Evolutionary conservation across 768 basidiomycete species (phyloP), one percentile per base, ranked within the genome.

Genomic region (Termitomyces sp.): DNA sequence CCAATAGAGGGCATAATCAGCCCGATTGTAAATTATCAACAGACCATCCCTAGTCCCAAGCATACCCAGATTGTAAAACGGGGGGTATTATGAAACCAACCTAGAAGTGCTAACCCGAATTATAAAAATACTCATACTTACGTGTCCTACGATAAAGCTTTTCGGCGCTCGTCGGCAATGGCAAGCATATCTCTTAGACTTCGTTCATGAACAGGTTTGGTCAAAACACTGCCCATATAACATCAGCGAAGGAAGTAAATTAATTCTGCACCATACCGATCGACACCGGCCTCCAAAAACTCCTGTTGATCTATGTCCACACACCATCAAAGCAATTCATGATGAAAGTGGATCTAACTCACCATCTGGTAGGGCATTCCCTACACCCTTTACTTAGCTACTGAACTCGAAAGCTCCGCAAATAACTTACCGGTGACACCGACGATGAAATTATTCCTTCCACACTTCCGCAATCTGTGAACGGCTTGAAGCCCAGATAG

Each of bases 171-270:
- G 41, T 78, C 76, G 37, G 81, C 81, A 44, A 71, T 63, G 24
- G 73, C 63, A n/a, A 82, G 65, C 55, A 79, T 75, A 41, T 77
- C 74, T 63, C 72, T 66, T 26, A 82, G 68, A 58, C 73, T 77
- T 55, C 74, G 78, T 71, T 90, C 88, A 24, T 86, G 76, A 2
- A 92, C 90, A 0, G 91, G 90, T 71, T 92, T 92, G 47, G 88
- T 91, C 59, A 92, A 70, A 16, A 92, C 83, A 52, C 88, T 90
- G 55, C 14, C 58, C 56, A 29, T 48, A 22, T 18, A 56, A 5
- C 60, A 59, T 63, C 53, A 49, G 53, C 27, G 47, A 48, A n/a
- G 2, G 26, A 55, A 51, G 22, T 29, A 2, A 10, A n/a, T 42
- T 32, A 34, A 13, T 46, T 46, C 59, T 31, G 20, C 59, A 22